phyloP scores from a whole-genome alignment of 495 filamentous ascomycete species.

The Xylaria longipes region DNA sequence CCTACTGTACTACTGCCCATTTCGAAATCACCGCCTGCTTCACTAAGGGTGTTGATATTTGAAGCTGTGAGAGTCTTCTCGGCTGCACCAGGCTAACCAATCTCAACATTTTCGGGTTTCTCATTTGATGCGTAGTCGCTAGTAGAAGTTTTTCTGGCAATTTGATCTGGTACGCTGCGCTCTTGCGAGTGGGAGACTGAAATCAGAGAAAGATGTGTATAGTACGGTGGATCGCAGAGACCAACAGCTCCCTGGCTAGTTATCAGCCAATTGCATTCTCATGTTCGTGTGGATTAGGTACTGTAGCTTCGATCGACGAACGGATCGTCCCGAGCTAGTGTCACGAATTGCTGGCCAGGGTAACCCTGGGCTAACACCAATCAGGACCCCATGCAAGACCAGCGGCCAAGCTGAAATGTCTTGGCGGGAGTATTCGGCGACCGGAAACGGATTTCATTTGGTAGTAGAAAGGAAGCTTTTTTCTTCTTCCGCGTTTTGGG shows the following conservation, averaged over 20 bases:
- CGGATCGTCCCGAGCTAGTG: slow-evolving; percentile 15
- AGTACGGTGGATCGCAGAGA: not conserved
- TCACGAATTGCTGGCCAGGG: not conserved
- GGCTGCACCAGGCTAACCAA: not conserved
- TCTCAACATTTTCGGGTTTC: not conserved
- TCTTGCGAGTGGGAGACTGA: not conserved
- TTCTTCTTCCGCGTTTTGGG: not conserved
- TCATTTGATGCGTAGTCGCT: not conserved
- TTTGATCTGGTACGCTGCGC: not conserved
- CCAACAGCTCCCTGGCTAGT: not conserved
- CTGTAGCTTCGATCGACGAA: slow-evolving; percentile 9
- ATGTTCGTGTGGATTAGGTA: not conserved
- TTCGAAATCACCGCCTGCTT: not conserved
- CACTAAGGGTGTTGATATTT: not conserved
- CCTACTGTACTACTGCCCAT: not conserved
- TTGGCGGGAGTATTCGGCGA: not conserved
- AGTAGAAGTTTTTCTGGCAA: not conserved
- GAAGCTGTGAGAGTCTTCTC: not conserved
- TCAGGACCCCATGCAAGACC: not conserved
- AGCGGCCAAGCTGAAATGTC: slow-evolving; percentile 6
- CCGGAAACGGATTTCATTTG: not conserved
- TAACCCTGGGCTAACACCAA: not conserved
- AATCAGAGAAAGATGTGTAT: not conserved
- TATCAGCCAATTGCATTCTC: slow-evolving; percentile 3
- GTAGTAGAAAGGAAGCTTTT: not conserved